A percentile compares a stretch with the other conserved stretches of the same genome.
Conservation (phyloP, 768 basidiomycete species). For the Serendipita sp. region DNA sequence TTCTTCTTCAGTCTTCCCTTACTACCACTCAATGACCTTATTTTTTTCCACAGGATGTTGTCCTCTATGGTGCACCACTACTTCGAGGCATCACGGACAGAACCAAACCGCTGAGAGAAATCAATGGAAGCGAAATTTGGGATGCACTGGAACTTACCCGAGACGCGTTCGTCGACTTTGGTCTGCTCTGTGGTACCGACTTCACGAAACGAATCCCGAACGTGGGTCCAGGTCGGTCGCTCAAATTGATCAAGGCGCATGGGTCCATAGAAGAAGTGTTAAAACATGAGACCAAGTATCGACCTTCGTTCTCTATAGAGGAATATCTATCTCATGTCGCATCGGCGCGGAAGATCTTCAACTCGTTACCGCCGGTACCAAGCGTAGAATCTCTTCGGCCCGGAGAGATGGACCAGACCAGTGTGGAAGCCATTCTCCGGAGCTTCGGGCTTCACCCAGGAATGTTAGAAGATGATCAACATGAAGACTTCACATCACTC, state of each 20-base stretch:
- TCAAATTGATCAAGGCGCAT: slow-evolving; percentile 56
- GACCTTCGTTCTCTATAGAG: slow-evolving; percentile 29
- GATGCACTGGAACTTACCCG: slow-evolving; percentile 38
- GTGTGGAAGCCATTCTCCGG: slow-evolving; percentile 7
- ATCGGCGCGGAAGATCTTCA: slow-evolving; percentile 47
- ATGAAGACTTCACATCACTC: not conserved
- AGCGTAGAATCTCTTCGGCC: not conserved
- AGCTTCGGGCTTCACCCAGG: not conserved
- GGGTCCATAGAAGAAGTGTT: slow-evolving; percentile 60
- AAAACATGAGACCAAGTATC: slow-evolving; percentile 32
- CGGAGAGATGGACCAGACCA: not conserved
- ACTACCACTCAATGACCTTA: not conserved
- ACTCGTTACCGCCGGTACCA: slow-evolving; percentile 49
- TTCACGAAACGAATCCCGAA: slow-evolving; percentile 74
- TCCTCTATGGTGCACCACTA: slow-evolving; percentile 69
- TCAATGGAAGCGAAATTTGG: slow-evolving; percentile 51
- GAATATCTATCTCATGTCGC: slow-evolving; percentile 51
- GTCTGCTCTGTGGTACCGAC: slow-evolving; percentile 77
- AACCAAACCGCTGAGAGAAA: slow-evolving; percentile 39
- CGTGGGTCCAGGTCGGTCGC: slow-evolving; percentile 62
- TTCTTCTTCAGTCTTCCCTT: not conserved
- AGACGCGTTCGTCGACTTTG: slow-evolving; percentile 61
- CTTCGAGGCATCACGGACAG: slow-evolving; percentile 58
- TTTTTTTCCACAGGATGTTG: slow-evolving; percentile 42
- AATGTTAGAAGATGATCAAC: not conserved